These are phyloP conservation scores for Apiospora arundinis DNA, from an alignment of 2,329 filamentous ascomycete genomes.

Conservation along the genomic window DNA sequence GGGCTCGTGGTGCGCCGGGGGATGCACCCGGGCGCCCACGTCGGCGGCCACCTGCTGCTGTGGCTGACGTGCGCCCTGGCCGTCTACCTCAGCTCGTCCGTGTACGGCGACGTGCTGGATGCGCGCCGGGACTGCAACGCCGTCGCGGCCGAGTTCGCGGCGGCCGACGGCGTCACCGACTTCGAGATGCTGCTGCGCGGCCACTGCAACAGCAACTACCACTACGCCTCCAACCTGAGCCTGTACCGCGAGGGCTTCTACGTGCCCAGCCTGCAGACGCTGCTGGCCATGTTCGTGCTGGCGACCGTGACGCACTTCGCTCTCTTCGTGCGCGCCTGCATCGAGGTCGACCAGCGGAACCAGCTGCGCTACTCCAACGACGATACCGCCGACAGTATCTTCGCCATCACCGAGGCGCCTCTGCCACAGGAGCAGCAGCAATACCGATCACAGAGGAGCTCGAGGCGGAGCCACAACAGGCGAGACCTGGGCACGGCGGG, in stretches of 20 bases:
- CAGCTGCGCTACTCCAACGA: neutral
- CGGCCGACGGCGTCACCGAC: slow-evolving; percentile 11
- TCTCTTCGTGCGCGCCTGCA: slow-evolving; percentile 66
- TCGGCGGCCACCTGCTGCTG: slow-evolving; percentile 35
- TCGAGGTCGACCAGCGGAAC: slow-evolving; percentile 41
- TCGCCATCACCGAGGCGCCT: too few species aligned
- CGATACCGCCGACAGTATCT: neutral
- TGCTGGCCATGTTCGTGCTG: slow-evolving; percentile 77
- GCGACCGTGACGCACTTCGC: slow-evolving; percentile 82
- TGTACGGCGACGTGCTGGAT: slow-evolving; percentile 21
- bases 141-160: slow-evolving; percentile 20
- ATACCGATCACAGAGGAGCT: neutral
- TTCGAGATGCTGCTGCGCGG: neutral
- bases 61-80: slow-evolving; percentile 36
- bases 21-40: slow-evolving; percentile 41
- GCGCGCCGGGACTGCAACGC: slow-evolving; percentile 22
- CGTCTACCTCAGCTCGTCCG: slow-evolving; percentile 28
- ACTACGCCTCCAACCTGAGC: slow-evolving; percentile 18
- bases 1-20: slow-evolving; percentile 30
- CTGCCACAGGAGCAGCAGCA: neutral
- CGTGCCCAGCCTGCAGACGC: slow-evolving; percentile 45
- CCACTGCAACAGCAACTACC: slow-evolving; percentile 30
- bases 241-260: slow-evolving; percentile 27
- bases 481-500: neutral
- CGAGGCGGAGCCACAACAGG: neutral